Evolutionary conservation across 2,329 filamentous ascomycete genomes (phyloP), one percentile per base, ranked within the genome.

Genomic region (Botrytis deweyae): DNA sequence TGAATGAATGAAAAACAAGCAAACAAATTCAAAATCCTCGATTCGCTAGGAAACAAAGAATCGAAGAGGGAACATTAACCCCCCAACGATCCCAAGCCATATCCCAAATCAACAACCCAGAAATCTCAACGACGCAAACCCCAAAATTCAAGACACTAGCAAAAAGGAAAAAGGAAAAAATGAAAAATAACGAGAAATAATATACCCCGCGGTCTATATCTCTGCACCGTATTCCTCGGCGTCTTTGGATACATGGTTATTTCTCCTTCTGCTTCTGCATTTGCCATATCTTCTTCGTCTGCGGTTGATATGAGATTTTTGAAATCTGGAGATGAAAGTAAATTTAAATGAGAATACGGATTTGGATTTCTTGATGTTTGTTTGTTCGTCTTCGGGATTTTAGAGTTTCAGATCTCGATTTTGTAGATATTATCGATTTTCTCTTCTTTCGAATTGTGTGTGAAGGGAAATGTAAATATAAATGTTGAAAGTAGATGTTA

Each of bases 301-400:
- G 33, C 33, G 33, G 33, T 3, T 3, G 33, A 33, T 33, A 33
- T 18, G n/a, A 18, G 18, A 18, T 8, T 18, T 58, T 33, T 9
- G 52, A 18, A 6, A 58, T 58, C 12, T 58, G 3, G n/a, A 33
- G 8, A n/a, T 1, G 4, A 29, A 4, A 6, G 3, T 0, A 7
- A 29, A 29, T 33, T 33, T 33, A 33, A 33, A 33, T 33, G 33
- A 33, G 33, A n/a, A n/a, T 25, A 16, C 49, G 25, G 6, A 7
- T 55, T 55, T 12, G 49, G 3, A 14, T 52, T 55, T 5, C 12
- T 2, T 3, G 12, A 16, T 58, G n/a, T 29, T 29, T 6, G 1
- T n/a, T n/a, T 0, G 40, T 55, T 6, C n/a, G 7, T 7, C 6
- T 20, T 46, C 18, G 1, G 16, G 7, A 44, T 18, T 46, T 46